These are phyloP conservation scores for Marchantia polymorpha DNA, from an alignment of 225 moss, liverwort and hornwort genomes.

Conservation along the genomic window DNA sequence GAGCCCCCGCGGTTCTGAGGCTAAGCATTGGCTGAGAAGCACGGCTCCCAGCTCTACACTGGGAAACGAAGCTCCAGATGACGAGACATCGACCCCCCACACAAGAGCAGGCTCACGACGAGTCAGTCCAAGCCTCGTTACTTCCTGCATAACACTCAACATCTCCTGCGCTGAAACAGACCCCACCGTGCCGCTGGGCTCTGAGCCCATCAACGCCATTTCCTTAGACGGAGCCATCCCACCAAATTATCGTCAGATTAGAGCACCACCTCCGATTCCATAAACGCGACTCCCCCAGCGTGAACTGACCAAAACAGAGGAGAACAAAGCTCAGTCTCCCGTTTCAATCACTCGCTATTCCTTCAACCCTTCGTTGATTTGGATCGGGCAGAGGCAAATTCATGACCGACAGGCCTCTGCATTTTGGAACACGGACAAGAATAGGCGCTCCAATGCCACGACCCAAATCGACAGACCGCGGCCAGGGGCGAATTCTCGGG, in stretches of 20 bases:
- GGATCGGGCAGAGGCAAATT: too few relatives aligned
- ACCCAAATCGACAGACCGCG: too few relatives aligned
- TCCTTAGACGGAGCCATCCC: constrained; percentile 37
- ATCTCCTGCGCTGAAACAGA: constrained; percentile 24
- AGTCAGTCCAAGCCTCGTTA: constrained; percentile 59
- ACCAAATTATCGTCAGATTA: neutral
- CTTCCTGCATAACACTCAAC: constrained; percentile 41
- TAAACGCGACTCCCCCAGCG: neutral
- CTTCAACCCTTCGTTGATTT: too few relatives aligned
- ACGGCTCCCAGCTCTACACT: constrained; percentile 64
- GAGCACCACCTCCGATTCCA: neutral
- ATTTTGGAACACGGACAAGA: too few relatives aligned
- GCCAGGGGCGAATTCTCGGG: too few relatives aligned
- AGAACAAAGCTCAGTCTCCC: too few relatives aligned
- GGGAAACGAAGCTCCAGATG: constrained; percentile 55
- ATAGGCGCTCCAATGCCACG: too few relatives aligned
- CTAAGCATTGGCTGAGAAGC: constrained; percentile 50
- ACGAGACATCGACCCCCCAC: constrained; percentile 67
- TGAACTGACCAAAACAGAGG: too few relatives aligned
- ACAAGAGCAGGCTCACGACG: constrained; percentile 60
- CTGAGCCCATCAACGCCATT: constrained; percentile 11
- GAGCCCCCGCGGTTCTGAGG: constrained; percentile 34
- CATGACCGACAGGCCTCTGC: too few relatives aligned
- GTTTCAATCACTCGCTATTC: too few relatives aligned
- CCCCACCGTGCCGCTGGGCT: constrained; percentile 8